Conservation (phyloP, 2,329 filamentous ascomycete species). For the Neoarthrinium moseri region DNA sequence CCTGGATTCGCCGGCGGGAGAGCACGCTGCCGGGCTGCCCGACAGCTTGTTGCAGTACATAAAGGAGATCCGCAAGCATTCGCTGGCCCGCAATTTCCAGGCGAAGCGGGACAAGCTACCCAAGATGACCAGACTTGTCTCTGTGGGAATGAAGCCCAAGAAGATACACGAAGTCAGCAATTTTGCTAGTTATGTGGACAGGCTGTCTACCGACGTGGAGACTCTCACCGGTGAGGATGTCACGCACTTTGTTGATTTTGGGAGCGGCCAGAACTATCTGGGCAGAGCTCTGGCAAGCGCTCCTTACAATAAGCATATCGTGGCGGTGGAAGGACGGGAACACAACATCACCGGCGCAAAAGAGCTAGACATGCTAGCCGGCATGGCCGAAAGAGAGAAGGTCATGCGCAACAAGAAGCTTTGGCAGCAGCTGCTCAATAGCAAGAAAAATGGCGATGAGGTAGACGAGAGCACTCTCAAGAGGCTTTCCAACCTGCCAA, state of each 20-base stretch:
- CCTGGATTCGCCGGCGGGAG: slow-evolving; percentile 41
- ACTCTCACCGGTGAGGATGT: slow-evolving; percentile 57
- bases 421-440: slow-evolving; percentile 54
- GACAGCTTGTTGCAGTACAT: slow-evolving; percentile 70
- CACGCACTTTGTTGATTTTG: slow-evolving; percentile 92
- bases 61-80: slow-evolving; percentile 65
- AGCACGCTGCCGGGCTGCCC: slow-evolving; percentile 41
- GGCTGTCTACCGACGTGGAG: slow-evolving; percentile 57
- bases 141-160: slow-evolving; percentile 92
- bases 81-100: slow-evolving; percentile 62
- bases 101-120: slow-evolving; percentile 44
- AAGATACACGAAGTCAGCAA: slow-evolving; percentile 92
- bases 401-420: slow-evolving; percentile 83
- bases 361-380: slow-evolving; percentile 79
- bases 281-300: slow-evolving; percentile 81
- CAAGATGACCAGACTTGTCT: slow-evolving; percentile 67
- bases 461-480: slow-evolving; percentile 38
- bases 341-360: slow-evolving; percentile 85
- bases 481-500: slow-evolving; percentile 30
- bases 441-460: slow-evolving; percentile 37
- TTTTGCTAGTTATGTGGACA: slow-evolving; percentile 81
- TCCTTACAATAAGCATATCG: slow-evolving; percentile 82
- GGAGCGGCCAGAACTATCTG: slow-evolving; percentile 94
- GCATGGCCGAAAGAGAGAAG: slow-evolving; percentile 69
- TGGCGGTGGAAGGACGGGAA: slow-evolving; percentile 86